Base-by-base conservation (phyloP, 305 asterid genomes). In the Plantago lanceolata region DNA sequence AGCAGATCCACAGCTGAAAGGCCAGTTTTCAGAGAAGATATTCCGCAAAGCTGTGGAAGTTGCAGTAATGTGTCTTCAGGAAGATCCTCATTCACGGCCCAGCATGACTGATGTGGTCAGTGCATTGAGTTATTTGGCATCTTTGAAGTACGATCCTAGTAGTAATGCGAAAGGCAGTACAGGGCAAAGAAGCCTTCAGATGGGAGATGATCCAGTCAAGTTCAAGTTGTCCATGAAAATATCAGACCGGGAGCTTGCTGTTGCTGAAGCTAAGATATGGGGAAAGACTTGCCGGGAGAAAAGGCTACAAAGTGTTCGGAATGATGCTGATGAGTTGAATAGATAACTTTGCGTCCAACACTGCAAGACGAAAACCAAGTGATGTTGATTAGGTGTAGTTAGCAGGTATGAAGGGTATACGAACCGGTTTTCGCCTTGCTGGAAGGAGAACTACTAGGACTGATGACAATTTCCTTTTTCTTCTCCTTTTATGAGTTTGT, bases 221-320 rank as follows among this genome's bases (percentile, higher is more conserved):
- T 20, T 19, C 48, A 53, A 29, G 51, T 19, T 57, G 57, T 35
- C 35, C 18, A 48, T 47, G 58, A 78, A 74, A 75, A 81, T 72
- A 60, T 59, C 73, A 57, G 86, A 82, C 26, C 70, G 89, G 9
- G 87, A 83, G 69, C 76, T 86, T 19, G 93, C 93, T n/a, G 93
- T 85, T 61, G 93, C 93, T 2, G 93, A 85, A 70, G 93, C 93
- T 21, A 87, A 87, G 74, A 77, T 87, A 88, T 86, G 95, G 95
- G 95, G 91, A 5, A 88, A 86, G 59, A 82, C 78, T 63, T 84
- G 83, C 81, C 51, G 61, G 40, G 71, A 57, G 44, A 68, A 63
- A 48, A 48, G 56, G 51, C 58, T 40, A 56, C 56, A 61, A 17
- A 59, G 45, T 15, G 45, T 40, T 40, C 45, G 45, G 15, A 40